Evolutionary conservation across 1,284 basidiomycete species (phyloP), one percentile per base, ranked within the genome.

Genomic region (Cryptococcus sp.): DNA sequence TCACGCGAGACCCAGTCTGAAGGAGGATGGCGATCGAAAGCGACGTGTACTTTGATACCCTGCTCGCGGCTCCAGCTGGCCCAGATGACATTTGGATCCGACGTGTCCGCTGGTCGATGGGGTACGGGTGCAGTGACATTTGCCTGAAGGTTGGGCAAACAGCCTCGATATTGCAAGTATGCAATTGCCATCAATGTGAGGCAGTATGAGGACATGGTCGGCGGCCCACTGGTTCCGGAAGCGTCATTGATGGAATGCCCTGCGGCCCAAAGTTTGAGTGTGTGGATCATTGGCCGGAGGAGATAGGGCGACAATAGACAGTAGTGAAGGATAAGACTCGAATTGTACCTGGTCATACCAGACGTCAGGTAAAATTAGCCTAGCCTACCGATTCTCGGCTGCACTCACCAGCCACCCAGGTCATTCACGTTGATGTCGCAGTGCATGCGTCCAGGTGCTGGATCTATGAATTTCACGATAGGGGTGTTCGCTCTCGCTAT

Each of bases 391-490:
- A n/a, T n/a, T 39, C 10, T 19, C 19, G 27, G 5, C 35, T 8
- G 17, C 19, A 66, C 73, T 64, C 41, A 76, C 74, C 75, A 76
- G 48, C 74, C 73, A 5, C 75, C 73, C 2, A 78, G 66, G 58
- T 79, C 78, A 54, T 80, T 80, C 25, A 72, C 68, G 52, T 75
- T 77, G 54, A 80, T 64, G 58, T 80, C 78, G 40, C 75, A 70
- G 27, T 71, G 56, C 25, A 71, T 57, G 10, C 45, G 42, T 19
- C 54, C 61, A 5, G 62, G 51, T 16, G 27, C 22, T 0, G 59
- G 54, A 43, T 71, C 67, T 13, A 54, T 62, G 62, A 78, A 79
- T 54, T 79, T 79, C 61, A 77, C 74, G 46, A 79, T 79, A 1
- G 78, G 78, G 0, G 73, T 75, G 17, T 50, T 69, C 0, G 78